Evolutionary conservation across 1,139 yeast genomes (phyloP), one percentile per base, ranked within the genome.

Genomic region (Protomyces inouyei): DNA sequence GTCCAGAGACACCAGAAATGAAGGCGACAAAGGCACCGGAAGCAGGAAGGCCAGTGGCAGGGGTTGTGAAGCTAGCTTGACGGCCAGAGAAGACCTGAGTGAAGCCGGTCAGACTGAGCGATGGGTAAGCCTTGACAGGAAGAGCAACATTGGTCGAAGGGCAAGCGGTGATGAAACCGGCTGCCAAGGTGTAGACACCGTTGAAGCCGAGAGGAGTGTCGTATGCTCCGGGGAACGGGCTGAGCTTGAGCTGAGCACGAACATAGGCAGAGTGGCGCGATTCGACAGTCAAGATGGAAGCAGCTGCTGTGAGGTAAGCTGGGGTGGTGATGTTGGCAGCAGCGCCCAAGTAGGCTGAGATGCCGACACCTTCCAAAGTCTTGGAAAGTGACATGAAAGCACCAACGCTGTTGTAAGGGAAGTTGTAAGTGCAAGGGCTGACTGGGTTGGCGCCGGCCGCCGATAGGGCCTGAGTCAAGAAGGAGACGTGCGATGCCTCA

Each of bases 1-100:
- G 57, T 2, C 55, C 59, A 5, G 57, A 36, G 38, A 66, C 52
- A 21, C 68, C 68, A 46, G 65, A 64, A 12, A 67, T 63, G 59
- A 65, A 67, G 14, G 68, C 65, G 14, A 57, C 61, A 51, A 35
- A 67, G 46, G 38, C 18, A 16, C 36, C 46, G 1, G 45, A n/a
- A 9, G 60, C 37, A 25, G 65, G 57, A 8, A 46, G 45, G 4
- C 43, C 37, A 6, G 57, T 54, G 10, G 55, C 54, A 4, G 23
- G 51, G 12, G 67, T 56, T 28, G 57, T 48, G 64, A 67, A 61
- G 35, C 45, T 56, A 45, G 64, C 66, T 16, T 53, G 37, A 69
- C 71, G 70, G 32, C 69, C 73, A 18, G 68, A 73, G 38, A 72
- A 71, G 71, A 70, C 70, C 65, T 70, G 73, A 54, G 69, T 71